Conservation (phyloP, 148 eudicot genomes). For the Rheum nobile region DNA sequence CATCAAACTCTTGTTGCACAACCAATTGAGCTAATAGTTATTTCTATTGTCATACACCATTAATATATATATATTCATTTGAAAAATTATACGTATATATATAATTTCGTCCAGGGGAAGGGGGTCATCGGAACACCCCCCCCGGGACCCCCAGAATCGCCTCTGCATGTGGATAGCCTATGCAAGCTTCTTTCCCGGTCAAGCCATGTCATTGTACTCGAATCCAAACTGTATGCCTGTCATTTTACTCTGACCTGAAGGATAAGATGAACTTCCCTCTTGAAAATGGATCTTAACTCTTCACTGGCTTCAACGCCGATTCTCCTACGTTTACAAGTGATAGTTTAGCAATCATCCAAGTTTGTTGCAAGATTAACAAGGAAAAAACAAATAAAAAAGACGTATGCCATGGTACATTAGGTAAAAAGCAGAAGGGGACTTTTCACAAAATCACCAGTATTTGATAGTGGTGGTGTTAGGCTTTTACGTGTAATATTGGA, state of each 20-base stretch:
- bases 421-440: not conserved
- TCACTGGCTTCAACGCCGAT: conserved; percentile 89
- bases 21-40: too few relatives aligned
- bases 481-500: too few relatives aligned
- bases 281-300: conserved; percentile 73
- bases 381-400: not conserved
- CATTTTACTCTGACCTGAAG: conserved; percentile 56
- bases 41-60: too few relatives aligned
- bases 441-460: not conserved
- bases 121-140: too few relatives aligned
- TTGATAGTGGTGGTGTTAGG: not conserved
- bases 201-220: not conserved
- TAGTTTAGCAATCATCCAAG: not conserved
- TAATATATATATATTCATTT: too few relatives aligned
- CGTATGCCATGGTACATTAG: not conserved
- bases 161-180: conserved; percentile 5
- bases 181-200: not conserved
- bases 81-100: too few relatives aligned
- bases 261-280: conserved; percentile 74
- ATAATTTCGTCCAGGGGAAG: too few relatives aligned
- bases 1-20: too few relatives aligned
- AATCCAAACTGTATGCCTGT: not conserved
- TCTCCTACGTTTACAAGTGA: conserved; percentile 32
- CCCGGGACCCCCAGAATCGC: too few relatives aligned
- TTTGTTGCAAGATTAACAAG: not conserved